These are phyloP conservation scores for Paracoccidioides brasiliensis DNA, from an alignment of 2,329 filamentous ascomycete species.

Conservation along the genomic window DNA sequence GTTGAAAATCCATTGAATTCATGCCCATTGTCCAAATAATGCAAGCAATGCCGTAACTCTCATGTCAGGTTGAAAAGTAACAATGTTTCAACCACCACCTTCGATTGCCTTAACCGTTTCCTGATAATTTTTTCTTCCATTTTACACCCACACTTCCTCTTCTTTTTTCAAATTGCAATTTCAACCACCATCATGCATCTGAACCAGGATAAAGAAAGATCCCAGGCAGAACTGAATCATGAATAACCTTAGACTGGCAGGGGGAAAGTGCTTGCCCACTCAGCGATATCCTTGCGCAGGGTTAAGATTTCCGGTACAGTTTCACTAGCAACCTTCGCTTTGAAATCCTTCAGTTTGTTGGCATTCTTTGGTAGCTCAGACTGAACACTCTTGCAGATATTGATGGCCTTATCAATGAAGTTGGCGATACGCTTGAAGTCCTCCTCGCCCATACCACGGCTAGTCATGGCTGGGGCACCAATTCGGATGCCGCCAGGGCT, in stretches of 20 bases:
- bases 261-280: conserved; percentile 82
- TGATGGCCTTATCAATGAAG: conserved; percentile 84
- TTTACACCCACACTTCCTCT: not conserved
- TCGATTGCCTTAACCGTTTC: conserved; percentile 1
- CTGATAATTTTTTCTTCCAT: not conserved
- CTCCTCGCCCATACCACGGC: conserved; percentile 77
- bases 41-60: not conserved
- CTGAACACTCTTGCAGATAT: conserved; percentile 83
- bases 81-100: conserved; percentile 1
- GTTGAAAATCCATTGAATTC: conserved; percentile 14
- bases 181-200: not conserved
- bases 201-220: not conserved
- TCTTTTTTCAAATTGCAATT: not conserved
- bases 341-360: conserved; percentile 99
- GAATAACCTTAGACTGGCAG: conserved; percentile 48
- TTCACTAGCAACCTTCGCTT: conserved; percentile 71
- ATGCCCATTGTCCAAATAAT: conserved; percentile 7
- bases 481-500: conserved; percentile 92
- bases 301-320: conserved; percentile 68
- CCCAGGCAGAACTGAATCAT: not conserved
- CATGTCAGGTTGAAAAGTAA: conserved; percentile 13
- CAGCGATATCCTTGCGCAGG: conserved; percentile 77
- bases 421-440: conserved; percentile 82
- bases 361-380: conserved; percentile 77
- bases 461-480: conserved; percentile 94